These are phyloP conservation scores for Exidia glandulosa DNA, from an alignment of 768 basidiomycete genomes.

Conservation along the genomic window DNA sequence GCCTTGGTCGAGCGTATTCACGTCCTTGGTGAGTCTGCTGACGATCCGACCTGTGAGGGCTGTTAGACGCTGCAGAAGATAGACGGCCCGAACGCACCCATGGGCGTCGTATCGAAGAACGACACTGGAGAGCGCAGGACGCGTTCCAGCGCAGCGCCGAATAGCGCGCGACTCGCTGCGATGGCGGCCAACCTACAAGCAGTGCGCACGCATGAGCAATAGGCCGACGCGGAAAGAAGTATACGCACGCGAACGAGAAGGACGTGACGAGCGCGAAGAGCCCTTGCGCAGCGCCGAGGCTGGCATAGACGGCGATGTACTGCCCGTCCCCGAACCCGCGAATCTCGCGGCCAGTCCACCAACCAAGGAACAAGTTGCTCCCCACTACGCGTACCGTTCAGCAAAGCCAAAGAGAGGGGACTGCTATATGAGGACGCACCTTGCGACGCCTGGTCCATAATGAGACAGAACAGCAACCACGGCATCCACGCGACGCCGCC, in stretches of 20 bases:
- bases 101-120: slow-evolving; percentile 67
- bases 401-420: background rate
- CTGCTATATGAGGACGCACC: slow-evolving; percentile 26
- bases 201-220: background rate
- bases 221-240: background rate
- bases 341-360: slow-evolving; percentile 54
- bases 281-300: slow-evolving; percentile 36
- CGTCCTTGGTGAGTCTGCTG: slow-evolving; percentile 50
- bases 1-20: slow-evolving; percentile 22
- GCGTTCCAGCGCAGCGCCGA: slow-evolving; percentile 40
- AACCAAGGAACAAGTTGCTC: slow-evolving; percentile 59
- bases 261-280: slow-evolving; percentile 40
- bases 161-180: slow-evolving; percentile 32
- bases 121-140: slow-evolving; percentile 52
- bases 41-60: slow-evolving; percentile 38
- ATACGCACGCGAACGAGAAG: slow-evolving; percentile 37
- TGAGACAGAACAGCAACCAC: slow-evolving; percentile 31
- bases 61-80: background rate
- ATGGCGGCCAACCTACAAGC: slow-evolving; percentile 19
- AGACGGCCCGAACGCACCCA: slow-evolving; percentile 27
- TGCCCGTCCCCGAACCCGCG: slow-evolving; percentile 43
- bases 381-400: slow-evolving; percentile 27
- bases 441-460: slow-evolving; percentile 37
- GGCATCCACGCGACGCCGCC: slow-evolving; percentile 38
- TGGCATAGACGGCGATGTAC: slow-evolving; percentile 53